Conservation (phyloP, 495 filamentous ascomycete genomes). For the Podospora bellae-mahoneyi region DNA sequence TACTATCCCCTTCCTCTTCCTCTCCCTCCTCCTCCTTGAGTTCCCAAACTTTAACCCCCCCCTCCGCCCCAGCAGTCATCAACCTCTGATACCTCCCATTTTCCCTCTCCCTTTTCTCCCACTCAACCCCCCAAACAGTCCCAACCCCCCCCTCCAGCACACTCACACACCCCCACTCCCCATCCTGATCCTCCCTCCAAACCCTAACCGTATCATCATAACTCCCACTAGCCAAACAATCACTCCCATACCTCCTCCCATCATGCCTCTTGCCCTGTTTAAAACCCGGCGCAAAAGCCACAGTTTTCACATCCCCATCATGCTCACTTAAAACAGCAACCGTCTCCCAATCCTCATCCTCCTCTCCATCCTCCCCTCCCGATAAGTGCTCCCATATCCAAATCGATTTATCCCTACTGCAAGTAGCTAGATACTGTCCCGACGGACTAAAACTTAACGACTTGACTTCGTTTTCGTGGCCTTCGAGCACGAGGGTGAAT, state of each 20-base stretch:
- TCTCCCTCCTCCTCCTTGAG: slow-evolving; percentile 42
- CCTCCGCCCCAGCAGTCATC: slow-evolving; percentile 75
- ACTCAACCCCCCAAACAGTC: slow-evolving; percentile 88
- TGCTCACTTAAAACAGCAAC: slow-evolving; percentile 92
- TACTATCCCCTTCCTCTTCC: slow-evolving; percentile 62
- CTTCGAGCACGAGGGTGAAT: slow-evolving; percentile 81
- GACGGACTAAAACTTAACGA: slow-evolving; percentile 74
- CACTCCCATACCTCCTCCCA: slow-evolving; percentile 38
- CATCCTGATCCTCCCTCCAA: slow-evolving; percentile 83
- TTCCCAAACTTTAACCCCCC: slow-evolving; percentile 73
- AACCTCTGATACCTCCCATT: slow-evolving; percentile 56
- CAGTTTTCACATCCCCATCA: slow-evolving; percentile 88
- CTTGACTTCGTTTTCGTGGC: slow-evolving; percentile 93
- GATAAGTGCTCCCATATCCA: slow-evolving; percentile 96
- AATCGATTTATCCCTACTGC: slow-evolving; percentile 87
- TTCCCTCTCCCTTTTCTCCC: slow-evolving; percentile 56
- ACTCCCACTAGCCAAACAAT: slow-evolving; percentile 76
- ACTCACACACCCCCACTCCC: slow-evolving; percentile 89
- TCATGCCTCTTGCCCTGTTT: slow-evolving; percentile 42
- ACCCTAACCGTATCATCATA: slow-evolving; percentile 90
- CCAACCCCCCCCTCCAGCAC: slow-evolving; percentile 68
- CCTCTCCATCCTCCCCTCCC: slow-evolving; percentile 27
- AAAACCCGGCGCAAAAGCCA: slow-evolving; percentile 75
- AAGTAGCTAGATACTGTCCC: slow-evolving; percentile 82
- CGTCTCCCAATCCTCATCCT: slow-evolving; percentile 93